Conservation (phyloP, 1,139 yeast genomes). For the Arxiozyma telluris region DNA sequence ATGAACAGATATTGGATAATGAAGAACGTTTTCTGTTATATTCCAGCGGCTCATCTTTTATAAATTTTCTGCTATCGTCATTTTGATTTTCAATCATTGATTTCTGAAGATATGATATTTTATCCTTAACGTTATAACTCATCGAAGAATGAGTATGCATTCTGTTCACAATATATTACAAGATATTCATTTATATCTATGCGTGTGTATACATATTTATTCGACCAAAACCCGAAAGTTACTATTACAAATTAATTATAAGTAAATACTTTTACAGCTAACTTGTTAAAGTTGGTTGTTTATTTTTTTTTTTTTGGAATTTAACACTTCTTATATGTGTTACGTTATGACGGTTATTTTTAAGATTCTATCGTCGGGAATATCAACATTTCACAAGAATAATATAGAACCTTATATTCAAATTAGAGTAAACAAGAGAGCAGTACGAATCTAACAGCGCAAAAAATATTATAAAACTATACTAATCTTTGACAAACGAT, state of each 20-base stretch:
- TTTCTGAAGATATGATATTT: neutral
- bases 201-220: no score
- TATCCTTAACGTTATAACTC: neutral
- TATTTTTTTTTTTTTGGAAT: no score
- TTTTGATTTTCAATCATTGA: neutral
- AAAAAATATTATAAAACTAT: no score
- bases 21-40: neutral
- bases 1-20: neutral
- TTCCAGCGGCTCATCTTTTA: neutral
- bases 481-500: no score
- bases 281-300: no score
- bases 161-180: neutral
- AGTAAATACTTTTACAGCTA: no score
- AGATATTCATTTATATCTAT: no score
- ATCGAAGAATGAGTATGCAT: neutral
- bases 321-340: no score
- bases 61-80: neutral
- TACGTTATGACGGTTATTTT: neutral
- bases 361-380: neutral
- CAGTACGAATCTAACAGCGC: no score
- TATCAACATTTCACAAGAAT: neutral
- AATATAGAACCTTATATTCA: neutral
- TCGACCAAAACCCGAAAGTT: no score
- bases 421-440: neutral
- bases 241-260: no score